Conservation (phyloP, 2,329 filamentous ascomycete genomes). For the Neonectria faginata region DNA sequence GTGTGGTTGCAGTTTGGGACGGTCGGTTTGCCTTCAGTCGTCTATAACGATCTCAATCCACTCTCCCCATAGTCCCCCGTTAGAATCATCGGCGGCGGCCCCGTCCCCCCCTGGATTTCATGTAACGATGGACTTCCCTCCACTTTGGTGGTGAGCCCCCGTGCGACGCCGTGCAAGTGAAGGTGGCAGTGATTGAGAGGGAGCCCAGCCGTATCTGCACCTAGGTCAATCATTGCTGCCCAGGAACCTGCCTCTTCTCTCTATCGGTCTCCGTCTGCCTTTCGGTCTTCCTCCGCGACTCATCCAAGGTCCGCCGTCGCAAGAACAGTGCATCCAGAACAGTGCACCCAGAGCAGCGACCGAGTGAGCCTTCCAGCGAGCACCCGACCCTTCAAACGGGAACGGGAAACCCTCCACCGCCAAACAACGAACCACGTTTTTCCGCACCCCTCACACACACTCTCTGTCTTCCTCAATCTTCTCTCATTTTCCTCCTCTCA, state of each 20-base stretch:
- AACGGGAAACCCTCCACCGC: constrained; percentile 28
- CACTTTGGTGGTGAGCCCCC: neutral
- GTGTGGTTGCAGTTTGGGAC: constrained; percentile 7
- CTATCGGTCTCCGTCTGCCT: neutral
- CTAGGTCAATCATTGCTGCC: neutral
- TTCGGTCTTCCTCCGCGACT: neutral
- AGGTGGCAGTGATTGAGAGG: constrained; percentile 10
- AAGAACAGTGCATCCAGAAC: constrained; percentile 19
- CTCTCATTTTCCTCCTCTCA: constrained; percentile 12
- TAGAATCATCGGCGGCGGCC: constrained; percentile 17
- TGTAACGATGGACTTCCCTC: constrained; percentile 8
- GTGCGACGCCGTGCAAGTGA: constrained; percentile 13
- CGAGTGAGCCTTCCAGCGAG: constrained; percentile 10
- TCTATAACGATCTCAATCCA: constrained; percentile 12
- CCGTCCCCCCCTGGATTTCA: constrained; percentile 26
- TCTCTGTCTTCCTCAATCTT: neutral
- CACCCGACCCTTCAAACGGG: constrained; percentile 26
- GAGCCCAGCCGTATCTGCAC: neutral
- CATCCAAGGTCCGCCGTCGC: neutral
- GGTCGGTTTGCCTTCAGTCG: constrained; percentile 9
- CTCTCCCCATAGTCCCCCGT: constrained; percentile 16
- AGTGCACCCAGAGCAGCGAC: constrained; percentile 7
- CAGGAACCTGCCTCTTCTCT: neutral
- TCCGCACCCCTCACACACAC: constrained; percentile 24
- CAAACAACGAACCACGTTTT: constrained; percentile 33